Base-by-base conservation (phyloP, 345 rosid species). In the Arabidopsis suecica region DNA sequence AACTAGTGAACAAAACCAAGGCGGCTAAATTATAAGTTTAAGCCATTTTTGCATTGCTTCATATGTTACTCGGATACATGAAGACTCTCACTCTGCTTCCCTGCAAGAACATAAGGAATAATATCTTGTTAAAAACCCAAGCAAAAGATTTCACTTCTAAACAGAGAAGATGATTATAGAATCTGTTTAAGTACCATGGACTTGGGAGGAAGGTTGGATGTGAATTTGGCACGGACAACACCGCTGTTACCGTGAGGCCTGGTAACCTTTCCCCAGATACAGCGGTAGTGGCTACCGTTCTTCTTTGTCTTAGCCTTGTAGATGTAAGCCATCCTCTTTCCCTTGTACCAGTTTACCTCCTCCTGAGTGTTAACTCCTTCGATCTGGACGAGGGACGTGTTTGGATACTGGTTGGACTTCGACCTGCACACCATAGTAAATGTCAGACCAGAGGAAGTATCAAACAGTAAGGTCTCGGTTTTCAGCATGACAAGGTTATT, bases 211-310 rank as follows among this genome's bases (percentile, higher is more conserved):
- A 88, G 77, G 78, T 88, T 88, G 0, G 90, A 85, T 68, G 85
- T 88, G 88, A 88, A 88, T 75, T 86, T 88, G 1, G 93, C 86
- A 0, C 90, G 87, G 49, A 88, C 88, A 23, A 88, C 88, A 56
- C 93, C 90, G 2, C 87, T 88, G 82, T 88, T 88, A 71, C 90
- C 88, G 30, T 88, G 93, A 68, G 93, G 85, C 85, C 93, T 82
- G 1, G 81, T 5, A 18, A 88, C 90, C 59, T 88, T 88, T 4
- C 90, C 90, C 90, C 90, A 86, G 55, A 86, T 86, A 77, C 88
- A 82, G 4, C 90, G 86, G 61, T 86, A 86, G 6, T 82, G 88
- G 55, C 81, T 61, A 1, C 88, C 90, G 5, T 77, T 78, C 78
- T 83, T 78, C 85, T 85, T 87, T 13, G 83, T 79, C 77, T 84